Evolutionary conservation across 2,329 filamentous ascomycete genomes (phyloP), one percentile per base, ranked within the genome.

Genomic region (Calonectria pauciramosa): DNA sequence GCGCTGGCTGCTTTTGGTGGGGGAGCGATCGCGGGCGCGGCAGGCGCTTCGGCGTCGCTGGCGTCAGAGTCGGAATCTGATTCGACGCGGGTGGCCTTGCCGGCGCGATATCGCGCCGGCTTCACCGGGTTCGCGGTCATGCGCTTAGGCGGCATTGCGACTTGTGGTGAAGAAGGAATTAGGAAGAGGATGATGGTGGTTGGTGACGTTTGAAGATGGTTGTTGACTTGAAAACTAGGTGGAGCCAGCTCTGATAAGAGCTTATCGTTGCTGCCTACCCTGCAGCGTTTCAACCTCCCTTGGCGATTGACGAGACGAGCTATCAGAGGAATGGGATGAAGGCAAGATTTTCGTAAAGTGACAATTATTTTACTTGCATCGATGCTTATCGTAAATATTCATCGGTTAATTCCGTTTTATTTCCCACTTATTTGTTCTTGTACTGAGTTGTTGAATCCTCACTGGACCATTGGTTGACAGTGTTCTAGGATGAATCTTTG

Each of bases 41-140:
- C 75, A 76, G 78, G 68, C 68, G 80, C 81, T 77, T 85, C 86
- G 60, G 86, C 85, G 72, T 89, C 89, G 82, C 86, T 87, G 78
- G 85, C 86, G 63, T 90, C 89, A 8, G 87, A 89, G 74, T 90
- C 88, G 49, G 90, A 91, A 52, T 89, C 90, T 8, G 89, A 90
- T 16, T 88, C 88, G 74, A 88, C 89, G 10, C 87, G 90, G 3
- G 89, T 87, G 20, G 93, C 88, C 85, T 98, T 99, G 78, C 97
- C 96, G 20, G 96, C 94, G 73, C 96, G 93, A 82, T 98, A 94
- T 72, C 97, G 94, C 79, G 93, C 91, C 30, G 95, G 94, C 83
- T 93, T 93, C 73, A 93, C 87, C 4, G 95, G 96, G 82, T 98
- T 98, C 76, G 96, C 96, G 76, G 96, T 99, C 95, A 99, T 98